phyloP scores from a whole-genome alignment of 768 basidiomycete species.

The Galerina marginata region DNA sequence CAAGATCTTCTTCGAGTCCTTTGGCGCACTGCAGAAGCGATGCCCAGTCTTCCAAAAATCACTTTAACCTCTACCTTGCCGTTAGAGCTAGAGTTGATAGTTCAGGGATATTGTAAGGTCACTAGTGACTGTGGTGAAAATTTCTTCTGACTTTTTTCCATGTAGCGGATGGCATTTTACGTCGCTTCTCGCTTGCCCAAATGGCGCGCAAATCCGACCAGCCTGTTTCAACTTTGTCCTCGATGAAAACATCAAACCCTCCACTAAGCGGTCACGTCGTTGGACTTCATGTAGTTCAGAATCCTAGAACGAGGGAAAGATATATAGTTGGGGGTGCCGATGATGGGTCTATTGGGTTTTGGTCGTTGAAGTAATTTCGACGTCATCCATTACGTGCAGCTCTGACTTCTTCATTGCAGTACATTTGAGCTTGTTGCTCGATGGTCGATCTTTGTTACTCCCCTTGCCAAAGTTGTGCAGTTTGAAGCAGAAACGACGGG shows the following conservation, averaged over 20 bases:
- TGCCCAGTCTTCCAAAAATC: conserved; percentile 18
- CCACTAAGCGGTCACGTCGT: conserved; percentile 55
- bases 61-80: conserved; percentile 48
- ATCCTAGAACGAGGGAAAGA: conserved; percentile 62
- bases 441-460: conserved; percentile 76
- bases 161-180: conserved; percentile 59
- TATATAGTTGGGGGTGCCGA: conserved; percentile 77
- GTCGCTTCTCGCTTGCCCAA: conserved; percentile 49
- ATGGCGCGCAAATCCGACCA: conserved; percentile 35
- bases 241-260: conserved; percentile 47
- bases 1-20: conserved; percentile 18
- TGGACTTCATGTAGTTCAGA: conserved; percentile 59
- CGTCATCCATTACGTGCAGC: neutral
- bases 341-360: conserved; percentile 79
- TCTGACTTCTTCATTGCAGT: conserved; percentile 38
- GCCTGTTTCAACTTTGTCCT: conserved; percentile 24
- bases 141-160: conserved; percentile 11
- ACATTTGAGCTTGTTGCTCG: conserved; percentile 67
- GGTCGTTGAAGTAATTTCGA: conserved; percentile 60
- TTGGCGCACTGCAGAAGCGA: conserved; percentile 29
- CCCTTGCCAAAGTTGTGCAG: conserved; percentile 63
- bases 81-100: conserved; percentile 58
- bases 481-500: conserved; percentile 57
- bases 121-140: neutral
- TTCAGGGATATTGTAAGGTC: conserved; percentile 69